Evolutionary conservation across 2,329 filamentous ascomycete genomes (phyloP), one percentile per base, ranked within the genome.

Genomic region (Calonectria leucothoes): DNA sequence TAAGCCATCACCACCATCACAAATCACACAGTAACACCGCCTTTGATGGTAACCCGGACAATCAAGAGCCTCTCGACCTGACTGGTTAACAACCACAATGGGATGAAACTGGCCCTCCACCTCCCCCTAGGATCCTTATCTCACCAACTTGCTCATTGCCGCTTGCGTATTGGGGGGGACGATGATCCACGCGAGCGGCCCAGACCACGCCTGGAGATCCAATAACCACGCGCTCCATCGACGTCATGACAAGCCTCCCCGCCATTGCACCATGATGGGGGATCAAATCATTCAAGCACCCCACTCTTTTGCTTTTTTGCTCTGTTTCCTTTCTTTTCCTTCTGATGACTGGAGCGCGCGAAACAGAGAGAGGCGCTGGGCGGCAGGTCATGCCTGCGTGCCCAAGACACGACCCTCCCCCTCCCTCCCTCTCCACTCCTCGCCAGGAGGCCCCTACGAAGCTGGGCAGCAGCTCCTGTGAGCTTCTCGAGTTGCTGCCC

Each of bases 201-300:
- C 17, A 35, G 57, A 31, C 51, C 29, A 49, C 65, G 11, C 29
- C 5, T 48, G 39, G 59, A 45, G 57, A 7, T 33, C 76, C 78
- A 79, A 79, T 79, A 67, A 75, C 25, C 23, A 23, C 64, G 57
- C 14, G 33, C 23, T 14, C 2, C 11, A 49, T 67, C 76, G 78
- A 79, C 78, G 78, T 79, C 78, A 79, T 80, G 51, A 49, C n/a
- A 35, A 48, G 10, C 76, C 76, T 72, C 76, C 73, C 27, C 65
- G 59, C 72, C 59, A 67, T 69, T 63, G 45, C 23, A 35, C 59
- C 42, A 61, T 35, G 23, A 61, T 29, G 35, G 55, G 55, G n/a
- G 37, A 37, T 74, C 57, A 72, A 78, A 75, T 77, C 74, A 75
- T 35, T 73, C 74, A 69, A 66, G 12, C 25, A 75, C 77, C 75